Percentiles rank a stretch among this genome's conserved stretches.
These are phyloP conservation scores for Tilletia indica DNA, from an alignment of 1,284 basidiomycete genomes.

Conservation along the genomic window DNA sequence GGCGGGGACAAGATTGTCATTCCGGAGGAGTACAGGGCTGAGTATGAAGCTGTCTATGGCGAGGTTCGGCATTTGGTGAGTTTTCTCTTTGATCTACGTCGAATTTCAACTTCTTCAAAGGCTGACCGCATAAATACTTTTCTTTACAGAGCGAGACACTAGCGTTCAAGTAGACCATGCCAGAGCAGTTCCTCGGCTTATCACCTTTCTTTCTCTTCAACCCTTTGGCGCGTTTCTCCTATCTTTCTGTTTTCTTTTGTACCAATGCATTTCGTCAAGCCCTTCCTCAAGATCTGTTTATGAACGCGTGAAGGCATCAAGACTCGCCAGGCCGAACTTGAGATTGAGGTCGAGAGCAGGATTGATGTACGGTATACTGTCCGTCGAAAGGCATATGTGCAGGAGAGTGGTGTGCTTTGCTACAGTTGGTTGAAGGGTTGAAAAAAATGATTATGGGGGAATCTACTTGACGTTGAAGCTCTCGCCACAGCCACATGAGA, in stretches of 20 bases:
- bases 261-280: constrained; percentile 6
- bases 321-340: too few relatives aligned
- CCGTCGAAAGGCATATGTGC: too few relatives aligned
- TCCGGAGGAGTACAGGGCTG: constrained; percentile 73
- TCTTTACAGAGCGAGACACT: constrained; percentile 7
- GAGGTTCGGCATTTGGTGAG: constrained; percentile 74
- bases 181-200: neutral
- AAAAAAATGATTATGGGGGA: too few relatives aligned
- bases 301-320: too few relatives aligned
- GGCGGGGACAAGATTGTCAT: constrained; percentile 65
- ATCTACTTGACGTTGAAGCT: constrained; percentile 57
- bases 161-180: neutral
- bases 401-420: too few relatives aligned
- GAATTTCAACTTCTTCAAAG: too few relatives aligned
- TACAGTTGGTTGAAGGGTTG: too few relatives aligned
- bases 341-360: neutral
- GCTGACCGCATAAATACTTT: too few relatives aligned
- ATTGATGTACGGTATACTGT: neutral
- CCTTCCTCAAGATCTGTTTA: neutral
- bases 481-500: constrained; percentile 91
- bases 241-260: constrained; percentile 3
- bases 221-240: neutral
- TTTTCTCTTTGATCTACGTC: neutral
- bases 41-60: constrained; percentile 76
- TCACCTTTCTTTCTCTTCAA: constrained; percentile 1